Evolutionary conservation across 352 stramenopile species (phyloP), one percentile per base, ranked within the genome.

Genomic region (Phytophthora syringae): DNA sequence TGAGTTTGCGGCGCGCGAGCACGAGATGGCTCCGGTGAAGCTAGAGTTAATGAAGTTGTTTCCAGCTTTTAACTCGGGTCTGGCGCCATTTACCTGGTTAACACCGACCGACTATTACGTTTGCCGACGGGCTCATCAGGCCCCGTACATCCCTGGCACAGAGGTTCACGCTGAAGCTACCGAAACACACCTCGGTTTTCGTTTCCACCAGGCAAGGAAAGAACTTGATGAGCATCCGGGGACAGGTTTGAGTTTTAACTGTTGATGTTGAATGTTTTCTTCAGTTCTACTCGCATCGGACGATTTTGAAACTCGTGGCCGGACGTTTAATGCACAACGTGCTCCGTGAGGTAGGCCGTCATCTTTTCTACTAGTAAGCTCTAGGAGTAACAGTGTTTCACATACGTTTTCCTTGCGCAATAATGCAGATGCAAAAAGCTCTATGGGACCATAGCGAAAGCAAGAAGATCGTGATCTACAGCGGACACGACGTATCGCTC

Each of bases 401-500:
- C 27, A 32, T n/a, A n/a, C n/a, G 27, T 32, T 32, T 32, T 32
- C 27, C 27, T 5, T 9, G 27, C 9, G 27, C 27, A 32, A 32
- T 32, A 32, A 32, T 48, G 13, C 43, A 80, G 79, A 88, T 90
- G 71, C 58, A 88, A 67, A 70, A 70, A 22, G 54, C 61, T 21
- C 48, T 80, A 1, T 66, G 28, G 48, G 70, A 70, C 15, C 56
- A 79, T 51, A 34, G 15, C n/a, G 65, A 76, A 50, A 73, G 53
- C 44, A 88, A 89, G 64, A 80, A 74, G 43, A 64, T 95, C 25
- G 60, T 92, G 36, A 67, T 93, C 21, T 95, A 94, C 76, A 94
- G 85, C 49, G 87, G 87, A 28, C 87, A 95, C 59, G 87, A 95
- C 56, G 72, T 94, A 18, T 92, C 85, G 18, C 65, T 95, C 45